These are phyloP conservation scores for Hamigera avellanea DNA, from an alignment of 495 filamentous ascomycete species.

Conservation along the genomic window DNA sequence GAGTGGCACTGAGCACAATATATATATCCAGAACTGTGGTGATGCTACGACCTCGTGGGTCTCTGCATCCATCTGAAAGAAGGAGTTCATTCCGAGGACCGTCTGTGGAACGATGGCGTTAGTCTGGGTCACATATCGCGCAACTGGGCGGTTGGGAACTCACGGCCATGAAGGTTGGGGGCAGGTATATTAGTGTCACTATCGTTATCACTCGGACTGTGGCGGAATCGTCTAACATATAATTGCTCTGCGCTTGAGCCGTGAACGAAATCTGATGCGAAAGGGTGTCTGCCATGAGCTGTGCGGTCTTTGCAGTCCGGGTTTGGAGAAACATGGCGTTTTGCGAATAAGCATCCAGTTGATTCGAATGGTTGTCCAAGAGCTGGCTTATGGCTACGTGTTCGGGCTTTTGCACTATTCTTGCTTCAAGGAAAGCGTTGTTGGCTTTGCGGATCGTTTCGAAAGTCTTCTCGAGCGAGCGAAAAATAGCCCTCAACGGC, in stretches of 20 bases:
- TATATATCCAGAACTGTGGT: conserved; percentile 27
- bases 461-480: conserved; percentile 5
- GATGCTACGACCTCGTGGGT: conserved; percentile 13
- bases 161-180: conserved; percentile 32
- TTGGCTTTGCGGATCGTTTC: conserved; percentile 4
- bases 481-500: conserved; percentile 9
- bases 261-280: conserved; percentile 25
- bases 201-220: conserved; percentile 29
- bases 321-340: conserved; percentile 18
- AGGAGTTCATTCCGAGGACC: conserved; percentile 26
- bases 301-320: conserved; percentile 18
- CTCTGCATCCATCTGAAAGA: conserved; percentile 18
- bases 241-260: conserved; percentile 21
- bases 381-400: conserved; percentile 2
- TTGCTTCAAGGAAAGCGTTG: not conserved
- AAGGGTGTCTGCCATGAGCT: conserved; percentile 24
- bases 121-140: no score
- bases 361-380: conserved; percentile 8
- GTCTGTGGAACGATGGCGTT: conserved; percentile 11
- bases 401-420: not conserved
- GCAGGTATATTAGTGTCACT: conserved; percentile 31
- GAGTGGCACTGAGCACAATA: conserved; percentile 14
- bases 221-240: conserved; percentile 23
- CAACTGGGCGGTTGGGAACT: no score
- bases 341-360: conserved; percentile 11